Evolutionary conservation across 1,284 basidiomycete genomes (phyloP).

Genomic region (Tilletiopsis washingtonensis): DNA sequence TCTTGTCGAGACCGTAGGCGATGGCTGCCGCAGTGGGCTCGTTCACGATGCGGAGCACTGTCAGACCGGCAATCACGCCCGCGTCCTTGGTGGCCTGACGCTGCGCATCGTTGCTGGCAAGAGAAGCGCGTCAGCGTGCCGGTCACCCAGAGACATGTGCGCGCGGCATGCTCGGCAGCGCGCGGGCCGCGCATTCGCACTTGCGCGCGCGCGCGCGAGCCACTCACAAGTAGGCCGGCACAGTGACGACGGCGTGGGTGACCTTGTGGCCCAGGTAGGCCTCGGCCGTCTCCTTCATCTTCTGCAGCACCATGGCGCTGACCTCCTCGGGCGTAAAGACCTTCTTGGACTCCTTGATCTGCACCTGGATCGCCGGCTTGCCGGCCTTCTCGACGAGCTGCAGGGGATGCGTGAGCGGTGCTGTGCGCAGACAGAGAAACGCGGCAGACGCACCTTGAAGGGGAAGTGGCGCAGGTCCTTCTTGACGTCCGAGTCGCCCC

Average conservation of each 20-base stretch:
- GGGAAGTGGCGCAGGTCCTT: constrained; percentile 45
- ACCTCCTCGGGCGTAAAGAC: constrained; percentile 93
- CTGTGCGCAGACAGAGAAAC: no score
- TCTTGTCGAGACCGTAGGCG: constrained; percentile 84
- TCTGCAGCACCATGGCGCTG: constrained; percentile 90
- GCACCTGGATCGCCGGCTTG: constrained; percentile 81
- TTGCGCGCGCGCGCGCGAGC: no score
- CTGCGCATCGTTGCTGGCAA: constrained; percentile 93
- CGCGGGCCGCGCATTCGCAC: no score
- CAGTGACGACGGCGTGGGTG: constrained; percentile 77
- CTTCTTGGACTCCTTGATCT: constrained; percentile 85
- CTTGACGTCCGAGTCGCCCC: constrained; percentile 53
- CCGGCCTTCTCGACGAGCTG: constrained; percentile 68
- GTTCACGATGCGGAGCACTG: constrained; percentile 93
- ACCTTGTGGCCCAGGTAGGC: constrained; percentile 79
- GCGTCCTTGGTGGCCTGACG: constrained; percentile 93
- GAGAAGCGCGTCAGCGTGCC: no score
- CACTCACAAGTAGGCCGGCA: constrained; percentile 83
- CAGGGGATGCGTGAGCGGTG: no score
- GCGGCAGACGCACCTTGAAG: no score
- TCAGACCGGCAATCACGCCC: constrained; percentile 77
- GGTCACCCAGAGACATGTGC: no score
- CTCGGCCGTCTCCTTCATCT: constrained; percentile 98
- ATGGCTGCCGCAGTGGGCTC: constrained; percentile 92
- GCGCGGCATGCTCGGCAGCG: no score